Conservation (phyloP, 106 monocot species). For the Narthecium ossifragum region DNA sequence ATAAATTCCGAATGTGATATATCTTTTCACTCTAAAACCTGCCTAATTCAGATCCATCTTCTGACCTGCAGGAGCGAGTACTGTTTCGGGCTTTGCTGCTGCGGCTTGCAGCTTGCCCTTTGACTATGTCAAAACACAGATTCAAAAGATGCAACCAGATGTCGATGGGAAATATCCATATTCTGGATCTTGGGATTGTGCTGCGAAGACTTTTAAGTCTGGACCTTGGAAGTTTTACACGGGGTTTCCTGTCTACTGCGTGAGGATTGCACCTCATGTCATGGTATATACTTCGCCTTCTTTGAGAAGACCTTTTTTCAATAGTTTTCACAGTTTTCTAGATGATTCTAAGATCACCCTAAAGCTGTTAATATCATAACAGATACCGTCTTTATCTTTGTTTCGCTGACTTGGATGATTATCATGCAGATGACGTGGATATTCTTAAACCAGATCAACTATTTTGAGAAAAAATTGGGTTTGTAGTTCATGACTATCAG, state of each 20-base stretch:
- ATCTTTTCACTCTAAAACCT: no score
- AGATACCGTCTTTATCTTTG: no score
- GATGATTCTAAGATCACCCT: no score
- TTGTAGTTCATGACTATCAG: constrained; percentile 3
- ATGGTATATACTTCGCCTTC: constrained; percentile 20
- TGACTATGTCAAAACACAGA: constrained; percentile 89
- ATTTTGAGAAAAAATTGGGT: constrained; percentile 26
- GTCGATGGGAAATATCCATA: constrained; percentile 82
- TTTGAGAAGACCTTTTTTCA: no score
- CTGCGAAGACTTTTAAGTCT: constrained; percentile 55
- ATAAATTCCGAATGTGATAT: no score
- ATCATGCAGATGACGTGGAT: constrained; percentile 45
- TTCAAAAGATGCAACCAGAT: constrained; percentile 85
- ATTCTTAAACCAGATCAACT: constrained; percentile 49
- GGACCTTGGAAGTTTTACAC: constrained; percentile 75
- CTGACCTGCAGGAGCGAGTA: constrained; percentile 52
- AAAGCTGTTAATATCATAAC: no score
- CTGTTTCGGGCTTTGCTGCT: constrained; percentile 72
- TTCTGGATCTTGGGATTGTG: constrained; percentile 70
- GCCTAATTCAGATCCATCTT: no score
- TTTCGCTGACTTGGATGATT: neutral
- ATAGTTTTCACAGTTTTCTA: no score
- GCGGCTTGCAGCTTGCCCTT: constrained; percentile 83
- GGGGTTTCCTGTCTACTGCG: constrained; percentile 76
- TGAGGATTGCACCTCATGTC: constrained; percentile 54